Conservation (phyloP, 2,329 filamentous ascomycete species). For the Fusarium camptoceras region DNA sequence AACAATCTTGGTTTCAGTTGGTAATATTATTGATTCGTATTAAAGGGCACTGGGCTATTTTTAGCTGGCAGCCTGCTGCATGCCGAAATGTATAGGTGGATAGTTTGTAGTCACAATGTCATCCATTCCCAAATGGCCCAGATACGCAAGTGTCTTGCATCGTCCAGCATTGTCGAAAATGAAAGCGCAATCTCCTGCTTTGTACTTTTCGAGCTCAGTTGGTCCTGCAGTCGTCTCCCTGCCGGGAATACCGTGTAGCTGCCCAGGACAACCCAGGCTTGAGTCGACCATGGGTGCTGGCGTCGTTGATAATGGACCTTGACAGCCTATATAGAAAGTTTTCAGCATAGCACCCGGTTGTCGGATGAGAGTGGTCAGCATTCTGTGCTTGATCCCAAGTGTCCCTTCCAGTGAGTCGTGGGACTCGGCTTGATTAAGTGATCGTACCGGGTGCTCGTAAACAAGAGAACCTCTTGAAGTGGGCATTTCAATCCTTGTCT, state of each 20-base stretch:
- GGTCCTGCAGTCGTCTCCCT: not conserved
- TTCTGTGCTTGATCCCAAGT: not conserved
- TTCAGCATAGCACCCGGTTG: not conserved
- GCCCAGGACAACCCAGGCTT: not conserved
- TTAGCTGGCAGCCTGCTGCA: not conserved
- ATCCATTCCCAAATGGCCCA: not conserved
- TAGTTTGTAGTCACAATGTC: too few species aligned
- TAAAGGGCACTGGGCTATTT: not conserved
- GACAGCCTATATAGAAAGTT: not conserved
- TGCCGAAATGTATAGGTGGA: too few species aligned
- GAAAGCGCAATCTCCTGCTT: not conserved
- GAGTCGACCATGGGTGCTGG: not conserved
- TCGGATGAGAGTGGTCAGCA: not conserved
- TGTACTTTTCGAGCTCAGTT: not conserved
- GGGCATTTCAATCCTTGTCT: constrained; percentile 49
- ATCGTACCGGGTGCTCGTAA: not conserved
- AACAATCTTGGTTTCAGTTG: not conserved
- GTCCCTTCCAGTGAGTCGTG: not conserved
- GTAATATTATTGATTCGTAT: not conserved
- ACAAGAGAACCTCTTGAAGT: not conserved
- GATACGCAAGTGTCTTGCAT: not conserved
- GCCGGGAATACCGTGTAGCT: not conserved
- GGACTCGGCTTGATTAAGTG: not conserved
- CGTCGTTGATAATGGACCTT: not conserved
- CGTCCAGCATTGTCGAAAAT: not conserved